phyloP scores from a whole-genome alignment of 2,329 filamentous ascomycete species.

The Fusarium subtropicale region DNA sequence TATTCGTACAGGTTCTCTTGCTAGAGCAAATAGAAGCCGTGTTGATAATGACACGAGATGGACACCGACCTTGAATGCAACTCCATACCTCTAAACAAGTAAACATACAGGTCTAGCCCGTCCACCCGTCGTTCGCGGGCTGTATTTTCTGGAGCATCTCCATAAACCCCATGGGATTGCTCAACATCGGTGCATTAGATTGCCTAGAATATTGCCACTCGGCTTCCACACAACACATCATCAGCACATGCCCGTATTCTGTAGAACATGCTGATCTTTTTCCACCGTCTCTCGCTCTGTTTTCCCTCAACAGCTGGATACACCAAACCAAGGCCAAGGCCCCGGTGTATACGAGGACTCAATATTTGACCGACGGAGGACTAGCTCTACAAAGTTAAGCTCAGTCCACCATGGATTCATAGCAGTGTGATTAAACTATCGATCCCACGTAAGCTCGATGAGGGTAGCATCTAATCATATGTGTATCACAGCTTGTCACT shows the following conservation, averaged over 20 bases:
- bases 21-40: neutral
- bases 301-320: slow-evolving; percentile 15
- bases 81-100: slow-evolving; percentile 4
- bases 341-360: neutral
- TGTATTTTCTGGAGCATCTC: slow-evolving; percentile 6
- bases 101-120: neutral
- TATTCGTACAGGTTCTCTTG: neutral
- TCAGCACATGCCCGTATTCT: slow-evolving; percentile 7
- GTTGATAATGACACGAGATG: neutral
- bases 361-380: neutral
- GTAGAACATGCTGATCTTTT: slow-evolving; percentile 22
- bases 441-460: slow-evolving; percentile 31
- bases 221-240: slow-evolving; percentile 19
- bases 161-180: slow-evolving; percentile 28
- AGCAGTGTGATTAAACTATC: neutral
- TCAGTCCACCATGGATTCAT: slow-evolving; percentile 1
- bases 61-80: neutral
- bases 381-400: slow-evolving; percentile 22
- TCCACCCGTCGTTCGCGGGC: neutral
- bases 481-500: slow-evolving; percentile 18
- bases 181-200: slow-evolving; percentile 5
- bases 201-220: slow-evolving; percentile 23
- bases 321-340: slow-evolving; percentile 19
- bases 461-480: slow-evolving; percentile 14
- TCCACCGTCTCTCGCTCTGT: neutral